phyloP scores from a whole-genome alignment of 2,329 filamentous ascomycete genomes.

The Sporothrix globosa region DNA sequence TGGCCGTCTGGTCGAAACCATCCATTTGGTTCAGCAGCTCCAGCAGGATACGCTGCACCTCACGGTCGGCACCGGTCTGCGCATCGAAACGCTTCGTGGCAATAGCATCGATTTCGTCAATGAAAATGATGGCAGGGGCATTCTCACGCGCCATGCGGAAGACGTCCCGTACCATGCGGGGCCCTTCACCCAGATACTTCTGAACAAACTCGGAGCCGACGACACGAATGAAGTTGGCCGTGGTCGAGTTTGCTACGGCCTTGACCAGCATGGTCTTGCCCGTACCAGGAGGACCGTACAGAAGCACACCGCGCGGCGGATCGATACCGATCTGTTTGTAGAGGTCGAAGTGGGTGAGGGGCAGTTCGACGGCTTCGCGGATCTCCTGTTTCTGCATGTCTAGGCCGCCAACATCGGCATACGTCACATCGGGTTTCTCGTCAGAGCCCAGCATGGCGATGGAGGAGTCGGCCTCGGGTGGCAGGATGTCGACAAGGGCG shows the following conservation, averaged over 20 bases:
- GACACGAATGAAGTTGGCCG: slow-evolving; percentile 96
- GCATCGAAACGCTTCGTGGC: slow-evolving; percentile 99
- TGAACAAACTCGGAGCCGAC: slow-evolving; percentile 98
- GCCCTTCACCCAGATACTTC: slow-evolving; percentile 96
- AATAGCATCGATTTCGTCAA: slow-evolving; percentile 98
- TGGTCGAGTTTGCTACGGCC: slow-evolving; percentile 97
- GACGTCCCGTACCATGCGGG: slow-evolving; percentile 97
- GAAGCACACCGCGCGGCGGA: slow-evolving; percentile 89
- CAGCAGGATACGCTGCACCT: slow-evolving; percentile 96
- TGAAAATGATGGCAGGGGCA: slow-evolving; percentile 98
- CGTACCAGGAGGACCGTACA: slow-evolving; percentile 94
- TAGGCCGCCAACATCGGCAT: slow-evolving; percentile 93
- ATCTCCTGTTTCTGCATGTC: slow-evolving; percentile 99
- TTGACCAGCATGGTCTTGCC: slow-evolving; percentile 98
- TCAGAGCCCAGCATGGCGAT: slow-evolving; percentile 97
- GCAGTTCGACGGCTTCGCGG: slow-evolving; percentile 93
- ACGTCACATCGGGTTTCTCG: slow-evolving; percentile 98
- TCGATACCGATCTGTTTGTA: slow-evolving; percentile 99
- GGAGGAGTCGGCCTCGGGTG: slow-evolving; percentile 97
- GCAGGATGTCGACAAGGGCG: slow-evolving; percentile 95
- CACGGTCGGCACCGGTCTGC: slow-evolving; percentile 94
- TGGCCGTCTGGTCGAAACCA: slow-evolving; percentile 97
- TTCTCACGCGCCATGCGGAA: slow-evolving; percentile 99
- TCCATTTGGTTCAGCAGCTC: slow-evolving; percentile 99
- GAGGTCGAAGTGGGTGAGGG: slow-evolving; percentile 94